These are phyloP conservation scores for Boletus patriciae DNA, from an alignment of 768 basidiomycete species.

Conservation along the genomic window DNA sequence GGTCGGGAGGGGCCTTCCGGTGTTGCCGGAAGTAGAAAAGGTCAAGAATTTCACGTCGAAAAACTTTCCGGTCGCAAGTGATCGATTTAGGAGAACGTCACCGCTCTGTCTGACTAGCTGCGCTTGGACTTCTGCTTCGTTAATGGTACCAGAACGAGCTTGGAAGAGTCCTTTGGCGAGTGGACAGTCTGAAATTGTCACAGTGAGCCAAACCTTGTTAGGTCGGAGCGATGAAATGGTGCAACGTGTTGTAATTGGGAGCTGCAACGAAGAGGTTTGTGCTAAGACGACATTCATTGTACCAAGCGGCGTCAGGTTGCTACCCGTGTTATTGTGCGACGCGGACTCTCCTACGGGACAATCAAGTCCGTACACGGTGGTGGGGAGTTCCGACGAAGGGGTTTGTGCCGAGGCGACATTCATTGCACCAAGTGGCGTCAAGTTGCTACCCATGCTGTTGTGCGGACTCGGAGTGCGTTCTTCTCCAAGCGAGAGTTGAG, in stretches of 20 bases:
- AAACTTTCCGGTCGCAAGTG: slow-evolving; percentile 18
- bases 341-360: not conserved
- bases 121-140: not conserved
- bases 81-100: slow-evolving; percentile 10
- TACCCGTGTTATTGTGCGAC: too few relatives aligned
- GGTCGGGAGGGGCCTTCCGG: not conserved
- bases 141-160: not conserved
- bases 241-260: not conserved
- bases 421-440: slow-evolving; percentile 2
- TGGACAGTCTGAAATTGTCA: slow-evolving; percentile 19
- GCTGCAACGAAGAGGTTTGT: not conserved
- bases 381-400: not conserved
- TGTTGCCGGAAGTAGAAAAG: not conserved
- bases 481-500: slow-evolving; percentile 13
- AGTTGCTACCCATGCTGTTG: not conserved
- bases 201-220: slow-evolving; percentile 8
- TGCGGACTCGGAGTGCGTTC: too few relatives aligned
- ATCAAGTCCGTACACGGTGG: not conserved
- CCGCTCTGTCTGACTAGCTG: slow-evolving; percentile 5
- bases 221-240: not conserved
- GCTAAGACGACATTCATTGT: slow-evolving; percentile 4
- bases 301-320: not conserved
- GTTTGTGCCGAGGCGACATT: slow-evolving; percentile 1
- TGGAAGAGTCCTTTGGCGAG: slow-evolving; percentile 19
- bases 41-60: slow-evolving; percentile 25